phyloP scores from a whole-genome alignment of 345 rosid species.

The Gossypium thurberi region DNA sequence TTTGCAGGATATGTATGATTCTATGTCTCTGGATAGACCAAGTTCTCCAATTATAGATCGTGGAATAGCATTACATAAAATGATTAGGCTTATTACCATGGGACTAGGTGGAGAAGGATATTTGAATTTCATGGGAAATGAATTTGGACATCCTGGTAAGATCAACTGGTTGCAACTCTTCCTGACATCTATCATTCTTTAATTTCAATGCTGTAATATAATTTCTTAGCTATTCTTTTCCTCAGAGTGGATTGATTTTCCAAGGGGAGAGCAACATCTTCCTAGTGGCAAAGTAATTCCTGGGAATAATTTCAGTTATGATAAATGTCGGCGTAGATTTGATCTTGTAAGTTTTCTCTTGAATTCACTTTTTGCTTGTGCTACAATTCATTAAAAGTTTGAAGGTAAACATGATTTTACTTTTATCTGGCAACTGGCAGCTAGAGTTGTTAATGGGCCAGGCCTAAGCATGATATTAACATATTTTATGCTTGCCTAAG shows the following conservation, averaged over 20 bases:
- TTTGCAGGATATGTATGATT: conserved; percentile 92
- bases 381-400: background rate
- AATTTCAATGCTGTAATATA: background rate
- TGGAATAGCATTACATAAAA: conserved; percentile 94
- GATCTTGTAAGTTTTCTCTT: conserved; percentile 61
- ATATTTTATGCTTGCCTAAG: no score
- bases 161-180: conserved; percentile 8
- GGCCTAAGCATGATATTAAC: no score
- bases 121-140: conserved; percentile 98
- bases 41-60: conserved; percentile 79
- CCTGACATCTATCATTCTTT: background rate
- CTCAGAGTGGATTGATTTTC: conserved; percentile 97
- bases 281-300: conserved; percentile 53
- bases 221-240: conserved; percentile 13
- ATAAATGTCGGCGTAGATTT: conserved; percentile 90
- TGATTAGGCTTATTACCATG: conserved; percentile 91
- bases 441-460: no score
- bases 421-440: background rate
- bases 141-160: conserved; percentile 97
- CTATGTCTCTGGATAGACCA: conserved; percentile 82
- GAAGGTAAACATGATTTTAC: background rate
- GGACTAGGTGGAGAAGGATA: conserved; percentile 98
- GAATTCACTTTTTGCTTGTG: background rate
- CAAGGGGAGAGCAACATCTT: conserved; percentile 79
- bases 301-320: conserved; percentile 76